Evolutionary conservation across 2,329 filamentous ascomycete genomes (phyloP), one percentile per base, ranked within the genome.

Genomic region (Exophiala alcalophila): DNA sequence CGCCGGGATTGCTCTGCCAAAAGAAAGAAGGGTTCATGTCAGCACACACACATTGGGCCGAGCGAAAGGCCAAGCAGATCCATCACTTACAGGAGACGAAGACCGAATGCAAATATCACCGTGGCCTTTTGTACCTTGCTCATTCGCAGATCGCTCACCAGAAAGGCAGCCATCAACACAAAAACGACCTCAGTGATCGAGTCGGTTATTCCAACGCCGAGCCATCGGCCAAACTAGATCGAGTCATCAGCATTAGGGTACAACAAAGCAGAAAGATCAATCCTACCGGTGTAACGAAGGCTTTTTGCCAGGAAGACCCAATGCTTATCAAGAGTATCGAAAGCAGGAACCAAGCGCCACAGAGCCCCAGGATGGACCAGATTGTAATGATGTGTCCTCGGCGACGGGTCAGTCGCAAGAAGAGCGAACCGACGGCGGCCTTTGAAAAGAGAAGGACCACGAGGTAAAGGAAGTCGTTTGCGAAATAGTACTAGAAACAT

Each of bases 331-430:
- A 57, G 16, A 73, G 55, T 10, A 70, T 42, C 1, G 68, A 68
- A 7, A 64, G 54, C 10, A 70, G 49, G 7, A 64, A 49, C 55
- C 69, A 67, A 12, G 61, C 47, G 2, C 63, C 64, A 10, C 65
- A 65, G 0, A 60, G 47, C 3, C 40, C 59, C 2, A 73, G 54
- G 7, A 65, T 63, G 1, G 50, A 52, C 49, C 60, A 63, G 4
- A 66, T 62, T 2, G 60, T 57, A 10, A 59, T 38, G 8, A 61
- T 61, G 52, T 74, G 71, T 4, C 50, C 52, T 36, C 62, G 64
- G 19, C 68, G 62, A 5, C 68, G 68, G 3, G 69, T 69, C 11
- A 74, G 58, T 4, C 70, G 68, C 14, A 69, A 57, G 39, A 70
- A 66, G 8, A 74, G 64, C 11, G 67, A 60, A 4, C 65, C 59